Evolutionary conservation across 2,329 filamentous ascomycete genomes (phyloP), one percentile per base, ranked within the genome.

Genomic region (Aspergillus novofumigatus): DNA sequence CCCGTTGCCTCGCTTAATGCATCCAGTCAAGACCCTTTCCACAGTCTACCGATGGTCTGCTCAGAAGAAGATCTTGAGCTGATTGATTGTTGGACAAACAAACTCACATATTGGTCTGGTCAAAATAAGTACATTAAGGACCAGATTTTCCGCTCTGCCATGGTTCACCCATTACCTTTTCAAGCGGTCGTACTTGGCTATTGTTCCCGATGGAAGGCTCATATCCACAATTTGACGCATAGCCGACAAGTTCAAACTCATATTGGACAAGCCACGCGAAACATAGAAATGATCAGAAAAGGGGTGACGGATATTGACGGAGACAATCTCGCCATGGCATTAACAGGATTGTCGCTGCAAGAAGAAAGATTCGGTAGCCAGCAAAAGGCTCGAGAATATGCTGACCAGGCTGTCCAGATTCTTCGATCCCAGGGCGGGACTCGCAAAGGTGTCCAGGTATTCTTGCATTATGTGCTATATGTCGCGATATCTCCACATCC

Each of bases 61-160:
- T 61, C 64, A 17, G 60, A 53, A 4, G 66, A 68, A n/a, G 69
- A 72, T 28, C 59, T 70, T 45, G 68, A 72, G 42, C 62, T 77
- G 45, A 63, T 65, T 3, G 70, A 75, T 48, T 69, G 66, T 48
- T 77, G 73, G 73, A 68, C 63, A 2, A 69, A 62, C 50, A 72
- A 69, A 48, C 62, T 77, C 50, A 66, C 67, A 0, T 77, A 76
- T 55, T 77, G 75, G 75, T 76, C 75, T 8, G 75, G 75, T 1
- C 71, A 74, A 54, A 77, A 77, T 53, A 54, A 60, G 26, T 64
- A 72, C 38, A 61, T 77, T 25, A 77, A 77, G 56, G 65, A 70
- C 10, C 63, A 65, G 9, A 67, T 73, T 7, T 76, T 75, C 55
- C 67, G 65, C 44, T 64, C 66, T 3, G 69, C 73, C 26, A 71